These are phyloP conservation scores for Komagataella populi DNA, from an alignment of 805 yeast genomes.

Conservation along the genomic window DNA sequence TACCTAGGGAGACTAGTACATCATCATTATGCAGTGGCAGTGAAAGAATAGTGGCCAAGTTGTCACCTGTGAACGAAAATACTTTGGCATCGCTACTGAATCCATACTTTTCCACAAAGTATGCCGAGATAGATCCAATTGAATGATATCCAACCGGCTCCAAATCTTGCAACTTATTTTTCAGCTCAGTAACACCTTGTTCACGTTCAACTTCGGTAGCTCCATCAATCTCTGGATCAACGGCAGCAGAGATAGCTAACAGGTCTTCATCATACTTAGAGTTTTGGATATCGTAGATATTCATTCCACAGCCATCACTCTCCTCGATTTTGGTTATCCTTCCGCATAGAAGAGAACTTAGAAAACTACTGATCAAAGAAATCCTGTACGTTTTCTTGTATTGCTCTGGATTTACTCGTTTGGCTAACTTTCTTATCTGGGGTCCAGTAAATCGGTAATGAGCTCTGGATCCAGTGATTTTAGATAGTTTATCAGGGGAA, in stretches of 20 bases:
- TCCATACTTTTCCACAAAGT: conserved; percentile 54
- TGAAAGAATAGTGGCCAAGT: conserved; percentile 76
- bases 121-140: conserved; percentile 39
- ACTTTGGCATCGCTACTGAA: conserved; percentile 43
- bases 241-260: conserved; percentile 39
- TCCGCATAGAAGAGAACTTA: conserved; percentile 62
- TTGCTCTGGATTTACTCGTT: conserved; percentile 31
- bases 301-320: conserved; percentile 91
- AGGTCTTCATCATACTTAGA: conserved; percentile 43
- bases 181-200: conserved; percentile 26
- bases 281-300: conserved; percentile 58
- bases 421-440: conserved; percentile 68
- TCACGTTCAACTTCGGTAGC: conserved; percentile 11
- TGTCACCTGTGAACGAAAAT: conserved; percentile 81
- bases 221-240: conserved; percentile 27
- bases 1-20: conserved; percentile 71
- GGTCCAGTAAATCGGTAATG: conserved; percentile 87
- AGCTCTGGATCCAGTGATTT: conserved; percentile 72
- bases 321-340: conserved; percentile 53
- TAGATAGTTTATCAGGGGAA: conserved; percentile 46
- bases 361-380: conserved; percentile 65
- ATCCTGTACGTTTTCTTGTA: conserved; percentile 50
- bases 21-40: conserved; percentile 69
- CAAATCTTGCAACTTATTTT: conserved; percentile 38
- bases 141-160: conserved; percentile 33